Percentiles rank a stretch among this genome's conserved stretches.
Conservation (phyloP, 257 asterid genomes). For the Jacaranda copaia region DNA sequence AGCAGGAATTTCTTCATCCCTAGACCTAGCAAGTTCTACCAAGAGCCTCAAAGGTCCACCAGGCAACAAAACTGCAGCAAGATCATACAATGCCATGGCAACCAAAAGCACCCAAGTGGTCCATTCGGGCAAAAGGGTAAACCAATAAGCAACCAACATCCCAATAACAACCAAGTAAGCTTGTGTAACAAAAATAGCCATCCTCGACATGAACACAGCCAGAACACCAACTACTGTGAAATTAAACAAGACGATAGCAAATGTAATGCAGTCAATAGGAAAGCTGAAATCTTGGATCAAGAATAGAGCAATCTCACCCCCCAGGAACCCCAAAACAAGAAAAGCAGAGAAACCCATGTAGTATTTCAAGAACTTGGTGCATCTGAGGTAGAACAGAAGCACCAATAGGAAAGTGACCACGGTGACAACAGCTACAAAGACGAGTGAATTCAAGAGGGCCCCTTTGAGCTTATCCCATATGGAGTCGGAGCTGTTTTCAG, state of each 20-base stretch:
- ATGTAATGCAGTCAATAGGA: slow-evolving; percentile 78
- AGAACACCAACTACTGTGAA: slow-evolving; percentile 83
- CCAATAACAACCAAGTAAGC: slow-evolving; percentile 88
- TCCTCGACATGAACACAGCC: slow-evolving; percentile 76
- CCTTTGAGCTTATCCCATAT: slow-evolving; percentile 94
- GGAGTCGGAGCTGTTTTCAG: slow-evolving; percentile 80
- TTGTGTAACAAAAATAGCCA: slow-evolving; percentile 78
- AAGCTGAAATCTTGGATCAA: slow-evolving; percentile 61
- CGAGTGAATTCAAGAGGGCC: slow-evolving; percentile 87
- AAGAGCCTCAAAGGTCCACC: slow-evolving; percentile 93
- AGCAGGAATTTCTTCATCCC: slow-evolving; percentile 99
- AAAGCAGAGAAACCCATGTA: slow-evolving; percentile 95
- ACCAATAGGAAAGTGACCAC: slow-evolving; percentile 83
- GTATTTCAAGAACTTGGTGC: slow-evolving; percentile 94
- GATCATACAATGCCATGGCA: slow-evolving; percentile 96
- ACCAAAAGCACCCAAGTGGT: slow-evolving; percentile 95
- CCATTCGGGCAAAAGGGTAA: slow-evolving; percentile 97
- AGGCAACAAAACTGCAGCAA: slow-evolving; percentile 95
- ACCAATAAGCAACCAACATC: slow-evolving; percentile 94
- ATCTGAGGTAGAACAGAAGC: slow-evolving; percentile 83
- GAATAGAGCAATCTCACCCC: slow-evolving; percentile 77
- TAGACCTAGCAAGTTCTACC: slow-evolving; percentile 90
- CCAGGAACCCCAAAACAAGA: slow-evolving; percentile 88
- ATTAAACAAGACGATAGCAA: slow-evolving; percentile 67
- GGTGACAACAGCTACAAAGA: slow-evolving; percentile 83